phyloP scores from a whole-genome alignment of 176 grass and related monocot species.

The Musa schizocarpa region DNA sequence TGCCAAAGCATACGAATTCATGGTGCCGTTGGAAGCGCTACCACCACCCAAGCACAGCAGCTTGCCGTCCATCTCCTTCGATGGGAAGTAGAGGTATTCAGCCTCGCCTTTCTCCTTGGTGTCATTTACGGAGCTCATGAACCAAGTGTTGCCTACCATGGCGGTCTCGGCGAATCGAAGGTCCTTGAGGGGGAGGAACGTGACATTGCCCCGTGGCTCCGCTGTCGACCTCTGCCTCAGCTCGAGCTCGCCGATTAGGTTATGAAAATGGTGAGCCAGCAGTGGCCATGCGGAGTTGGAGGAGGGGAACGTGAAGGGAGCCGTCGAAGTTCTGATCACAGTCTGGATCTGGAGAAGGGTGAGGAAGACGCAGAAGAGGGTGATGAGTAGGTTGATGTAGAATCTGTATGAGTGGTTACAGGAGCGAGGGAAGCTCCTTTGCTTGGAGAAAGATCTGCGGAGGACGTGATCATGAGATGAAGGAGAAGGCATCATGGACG shows the following conservation, averaged over 20 bases:
- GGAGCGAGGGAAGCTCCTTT: slow-evolving; percentile 1
- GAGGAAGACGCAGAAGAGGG: not conserved
- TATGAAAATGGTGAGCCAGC: not conserved
- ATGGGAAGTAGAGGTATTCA: slow-evolving; percentile 11
- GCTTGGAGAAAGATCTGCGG: not conserved
- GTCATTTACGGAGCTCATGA: slow-evolving; percentile 19
- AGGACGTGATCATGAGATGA: too few relatives aligned
- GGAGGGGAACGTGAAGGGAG: not conserved
- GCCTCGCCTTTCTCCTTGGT: slow-evolving; percentile 6
- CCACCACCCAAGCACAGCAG: slow-evolving; percentile 3
- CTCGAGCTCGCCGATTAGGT: not conserved
- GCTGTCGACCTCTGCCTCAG: not conserved
- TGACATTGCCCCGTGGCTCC: not conserved
- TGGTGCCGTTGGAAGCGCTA: not conserved
- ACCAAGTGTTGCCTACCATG: slow-evolving; percentile 16
- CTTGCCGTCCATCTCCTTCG: not conserved
- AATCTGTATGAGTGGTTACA: not conserved
- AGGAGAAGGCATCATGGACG: too few relatives aligned
- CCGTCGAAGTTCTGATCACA: not conserved
- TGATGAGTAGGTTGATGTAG: not conserved
- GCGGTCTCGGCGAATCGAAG: not conserved
- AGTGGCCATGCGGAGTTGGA: not conserved
- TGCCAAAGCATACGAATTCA: slow-evolving; percentile 2
- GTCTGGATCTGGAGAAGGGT: slow-evolving; percentile 1
- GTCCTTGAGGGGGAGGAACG: slow-evolving; percentile 13